These are phyloP conservation scores for Myxozyma vanderwaltii DNA, from an alignment of 805 yeast genomes.

Conservation along the genomic window DNA sequence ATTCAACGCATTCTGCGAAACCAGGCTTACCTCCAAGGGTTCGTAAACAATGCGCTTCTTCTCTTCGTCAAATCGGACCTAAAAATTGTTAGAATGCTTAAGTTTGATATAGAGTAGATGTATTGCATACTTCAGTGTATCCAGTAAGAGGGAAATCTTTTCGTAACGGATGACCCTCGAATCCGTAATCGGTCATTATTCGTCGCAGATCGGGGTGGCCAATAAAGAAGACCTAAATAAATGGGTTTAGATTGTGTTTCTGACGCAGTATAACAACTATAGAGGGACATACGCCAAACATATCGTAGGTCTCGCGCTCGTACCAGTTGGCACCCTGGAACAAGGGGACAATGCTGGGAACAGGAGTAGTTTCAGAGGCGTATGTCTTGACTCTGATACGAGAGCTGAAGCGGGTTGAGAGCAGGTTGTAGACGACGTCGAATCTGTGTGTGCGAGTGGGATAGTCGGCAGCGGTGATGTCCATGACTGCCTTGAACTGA, in stretches of 20 bases:
- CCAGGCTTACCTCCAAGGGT: conserved; percentile 61
- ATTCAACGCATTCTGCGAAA: not conserved
- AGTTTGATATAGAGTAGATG: not conserved
- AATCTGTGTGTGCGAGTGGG: conserved; percentile 83
- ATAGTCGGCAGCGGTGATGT: conserved; percentile 83
- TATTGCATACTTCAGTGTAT: conserved; percentile 59
- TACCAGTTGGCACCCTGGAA: conserved; percentile 87
- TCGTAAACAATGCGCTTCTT: conserved; percentile 87
- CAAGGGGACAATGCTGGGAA: conserved; percentile 73
- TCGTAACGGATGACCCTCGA: conserved; percentile 88
- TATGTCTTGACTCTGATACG: conserved; percentile 87
- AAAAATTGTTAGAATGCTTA: not conserved
- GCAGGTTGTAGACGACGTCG: conserved; percentile 81
- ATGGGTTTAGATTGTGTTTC: not conserved
- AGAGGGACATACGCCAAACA: conserved; percentile 59
- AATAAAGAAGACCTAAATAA: conserved; percentile 61
- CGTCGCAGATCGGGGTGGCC: conserved; percentile 88
- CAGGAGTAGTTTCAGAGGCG: conserved; percentile 79
- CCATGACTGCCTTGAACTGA: conserved; percentile 76
- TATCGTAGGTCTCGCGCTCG: conserved; percentile 85
- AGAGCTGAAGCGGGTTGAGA: conserved; percentile 80
- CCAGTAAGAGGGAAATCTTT: conserved; percentile 94
- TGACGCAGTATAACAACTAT: not conserved
- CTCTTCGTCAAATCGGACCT: conserved; percentile 83
- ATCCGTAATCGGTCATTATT: conserved; percentile 88